phyloP scores from a whole-genome alignment of 2,329 filamentous ascomycete species.

The Leptoxyphium fumago region DNA sequence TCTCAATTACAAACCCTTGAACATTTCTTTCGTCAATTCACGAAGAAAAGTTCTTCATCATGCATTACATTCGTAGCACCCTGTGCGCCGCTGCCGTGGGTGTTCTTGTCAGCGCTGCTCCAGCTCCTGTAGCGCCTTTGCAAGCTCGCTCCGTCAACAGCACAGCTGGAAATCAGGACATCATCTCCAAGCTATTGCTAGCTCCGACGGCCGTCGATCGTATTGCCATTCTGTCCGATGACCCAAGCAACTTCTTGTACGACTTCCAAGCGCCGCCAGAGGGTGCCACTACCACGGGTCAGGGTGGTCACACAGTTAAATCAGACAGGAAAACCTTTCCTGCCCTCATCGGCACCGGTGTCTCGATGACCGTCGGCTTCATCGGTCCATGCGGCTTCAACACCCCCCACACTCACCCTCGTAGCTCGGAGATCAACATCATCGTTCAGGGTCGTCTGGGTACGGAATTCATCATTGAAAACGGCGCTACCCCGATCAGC shows the following conservation, averaged over 20 bases:
- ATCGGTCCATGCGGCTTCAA: constrained; percentile 41
- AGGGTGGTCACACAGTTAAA: constrained; percentile 35
- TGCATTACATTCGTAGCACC: not conserved
- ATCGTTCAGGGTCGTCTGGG: constrained; percentile 35
- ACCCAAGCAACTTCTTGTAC: constrained; percentile 30
- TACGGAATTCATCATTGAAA: constrained; percentile 36
- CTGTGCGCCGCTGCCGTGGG: not conserved
- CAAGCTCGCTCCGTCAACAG: constrained; percentile 1
- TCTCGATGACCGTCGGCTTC: constrained; percentile 38
- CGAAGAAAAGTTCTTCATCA: not conserved
- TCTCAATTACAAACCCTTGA: too few species aligned
- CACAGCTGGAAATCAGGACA: constrained; percentile 1
- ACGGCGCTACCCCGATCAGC: constrained; percentile 12
- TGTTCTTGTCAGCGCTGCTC: not conserved
- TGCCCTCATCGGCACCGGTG: constrained; percentile 37
- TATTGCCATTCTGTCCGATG: constrained; percentile 22
- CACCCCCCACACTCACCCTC: constrained; percentile 42
- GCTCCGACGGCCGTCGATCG: constrained; percentile 24
- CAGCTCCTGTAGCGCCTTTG: not conserved
- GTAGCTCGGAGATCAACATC: constrained; percentile 39
- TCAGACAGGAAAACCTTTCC: constrained; percentile 45
- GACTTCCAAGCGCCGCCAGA: constrained; percentile 7
- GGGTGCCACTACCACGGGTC: constrained; percentile 21
- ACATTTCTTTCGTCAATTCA: too few species aligned
- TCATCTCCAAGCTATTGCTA: constrained; percentile 5